phyloP scores from a whole-genome alignment of 257 asterid genomes.

The Ophiorrhiza pumila region DNA sequence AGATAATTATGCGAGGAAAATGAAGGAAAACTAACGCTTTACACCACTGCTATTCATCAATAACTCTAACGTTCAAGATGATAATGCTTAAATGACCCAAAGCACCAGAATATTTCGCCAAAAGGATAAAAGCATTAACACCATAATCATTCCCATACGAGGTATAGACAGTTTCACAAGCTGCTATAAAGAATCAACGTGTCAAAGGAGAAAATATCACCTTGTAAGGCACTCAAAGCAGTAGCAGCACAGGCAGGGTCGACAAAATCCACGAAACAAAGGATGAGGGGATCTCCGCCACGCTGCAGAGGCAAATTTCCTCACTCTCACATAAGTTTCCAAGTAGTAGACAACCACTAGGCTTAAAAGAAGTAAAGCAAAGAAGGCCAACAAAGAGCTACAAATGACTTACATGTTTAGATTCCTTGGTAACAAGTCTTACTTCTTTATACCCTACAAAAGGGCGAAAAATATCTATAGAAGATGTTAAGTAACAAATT shows the following conservation, averaged over 20 bases:
- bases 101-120: background rate
- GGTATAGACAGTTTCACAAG: background rate
- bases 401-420: constrained; percentile 39
- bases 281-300: constrained; percentile 51
- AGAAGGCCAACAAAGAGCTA: background rate
- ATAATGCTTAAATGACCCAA: background rate
- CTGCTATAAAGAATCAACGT: background rate
- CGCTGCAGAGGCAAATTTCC: constrained; percentile 35
- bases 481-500: constrained; percentile 26
- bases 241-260: constrained; percentile 63
- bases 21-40: background rate
- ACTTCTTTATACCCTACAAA: constrained; percentile 63
- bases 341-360: constrained; percentile 1
- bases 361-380: constrained; percentile 4
- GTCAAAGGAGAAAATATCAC: constrained; percentile 19
- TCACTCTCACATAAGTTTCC: background rate
- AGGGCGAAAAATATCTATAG: constrained; percentile 51
- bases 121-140: background rate
- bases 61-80: background rate
- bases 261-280: constrained; percentile 51
- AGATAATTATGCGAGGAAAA: background rate
- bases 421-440: constrained; percentile 50
- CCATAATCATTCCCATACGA: background rate
- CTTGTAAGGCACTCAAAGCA: constrained; percentile 56
- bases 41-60: background rate